Percentiles rank a stretch among this genome's conserved stretches.
Conservation (phyloP, 2,329 filamentous ascomycete genomes). For the Sodiomyces alkalinus region DNA sequence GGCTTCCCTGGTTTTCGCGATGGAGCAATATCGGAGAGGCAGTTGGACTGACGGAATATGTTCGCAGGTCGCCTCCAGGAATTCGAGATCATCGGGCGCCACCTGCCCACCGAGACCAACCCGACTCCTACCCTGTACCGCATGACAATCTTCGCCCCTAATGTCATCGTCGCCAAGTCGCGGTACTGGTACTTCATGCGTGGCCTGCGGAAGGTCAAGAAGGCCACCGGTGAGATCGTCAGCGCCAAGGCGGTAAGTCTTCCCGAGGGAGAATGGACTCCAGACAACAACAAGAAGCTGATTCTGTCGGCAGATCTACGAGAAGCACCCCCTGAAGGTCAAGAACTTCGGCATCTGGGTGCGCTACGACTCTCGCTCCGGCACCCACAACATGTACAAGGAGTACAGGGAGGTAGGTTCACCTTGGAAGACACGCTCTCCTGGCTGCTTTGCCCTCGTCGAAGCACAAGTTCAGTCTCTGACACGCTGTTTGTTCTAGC, state of each 20-base stretch:
- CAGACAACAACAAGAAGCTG: no score
- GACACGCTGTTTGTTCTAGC: no score
- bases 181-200: conserved; percentile 99
- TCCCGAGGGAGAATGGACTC: no score
- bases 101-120: conserved; percentile 95
- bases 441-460: no score
- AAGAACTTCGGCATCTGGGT: conserved; percentile 99
- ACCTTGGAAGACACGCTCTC: no score
- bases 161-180: conserved; percentile 97
- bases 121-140: conserved; percentile 97
- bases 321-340: conserved; percentile 99
- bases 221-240: conserved; percentile 99
- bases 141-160: conserved; percentile 99
- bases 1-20: background rate
- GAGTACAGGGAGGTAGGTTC: conserved; percentile 99
- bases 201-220: conserved; percentile 99
- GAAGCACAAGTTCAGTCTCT: no score
- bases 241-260: conserved; percentile 79
- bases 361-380: conserved; percentile 98
- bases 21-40: background rate
- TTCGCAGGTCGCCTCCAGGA: conserved; percentile 90
- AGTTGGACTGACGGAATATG: conserved; percentile 15
- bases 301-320: conserved; percentile 49
- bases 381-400: conserved; percentile 99
- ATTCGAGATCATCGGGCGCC: conserved; percentile 99